A percentile compares a stretch with the other conserved stretches of the same genome.
Conservation (phyloP, 148 eudicot species). For the Cornus kousa region DNA sequence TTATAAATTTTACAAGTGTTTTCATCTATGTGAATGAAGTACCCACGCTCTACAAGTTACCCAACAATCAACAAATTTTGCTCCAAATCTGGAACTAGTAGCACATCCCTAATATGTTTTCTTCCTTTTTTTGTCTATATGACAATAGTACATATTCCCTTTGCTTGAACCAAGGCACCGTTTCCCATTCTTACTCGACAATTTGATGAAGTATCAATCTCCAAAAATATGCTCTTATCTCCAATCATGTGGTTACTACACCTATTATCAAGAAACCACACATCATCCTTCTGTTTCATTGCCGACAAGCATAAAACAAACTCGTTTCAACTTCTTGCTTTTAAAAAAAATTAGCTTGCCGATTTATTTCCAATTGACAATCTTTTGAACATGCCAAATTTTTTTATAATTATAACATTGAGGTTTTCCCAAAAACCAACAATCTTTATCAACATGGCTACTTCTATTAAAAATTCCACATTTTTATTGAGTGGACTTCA, state of each 20-base stretch:
- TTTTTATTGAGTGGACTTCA: not conserved
- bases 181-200: slow-evolving; percentile 3
- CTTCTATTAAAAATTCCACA: not conserved
- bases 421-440: slow-evolving; percentile 1
- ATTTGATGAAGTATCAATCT: not conserved
- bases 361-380: not conserved
- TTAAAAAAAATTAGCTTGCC: not conserved
- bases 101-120: not conserved
- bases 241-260: slow-evolving; percentile 10
- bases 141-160: not conserved
- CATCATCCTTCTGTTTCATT: not conserved
- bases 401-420: not conserved
- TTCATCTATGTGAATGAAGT: not conserved
- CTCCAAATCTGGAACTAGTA: not conserved
- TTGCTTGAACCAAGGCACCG: slow-evolving; percentile 2
- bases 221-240: too few relatives aligned
- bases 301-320: not conserved
- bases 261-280: not conserved
- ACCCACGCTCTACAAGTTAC: slow-evolving; percentile 8
- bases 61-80: slow-evolving; percentile 11
- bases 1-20: not conserved
- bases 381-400: not conserved
- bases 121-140: slow-evolving; percentile 5
- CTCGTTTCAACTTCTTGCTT: not conserved
- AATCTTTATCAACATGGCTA: not conserved